Base-by-base conservation (phyloP, 2,329 filamentous ascomycete genomes). In the Botrytis byssoidea region DNA sequence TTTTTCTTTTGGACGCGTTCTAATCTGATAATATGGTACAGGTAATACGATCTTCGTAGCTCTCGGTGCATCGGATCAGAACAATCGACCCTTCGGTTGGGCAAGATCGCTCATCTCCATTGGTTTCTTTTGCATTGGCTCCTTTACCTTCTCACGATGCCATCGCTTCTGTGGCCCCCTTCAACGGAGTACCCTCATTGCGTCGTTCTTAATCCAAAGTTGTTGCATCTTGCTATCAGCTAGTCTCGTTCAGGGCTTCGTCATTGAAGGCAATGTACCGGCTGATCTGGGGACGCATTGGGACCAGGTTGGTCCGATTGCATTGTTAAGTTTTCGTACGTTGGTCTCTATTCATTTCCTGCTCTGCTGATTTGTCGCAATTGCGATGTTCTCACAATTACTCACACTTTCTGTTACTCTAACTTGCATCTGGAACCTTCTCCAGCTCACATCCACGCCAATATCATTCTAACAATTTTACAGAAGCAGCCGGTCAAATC, bases 41-140 rank as follows among this genome's bases (percentile, higher is more conserved):
- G 87, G 91, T 73, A 95, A 95, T 82, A 94, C 93, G 7, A 89
- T 95, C 65, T 95, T 94, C 80, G 85, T 94, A 20, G 93, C 92
- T 20, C 86, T 95, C 2, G 93, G 93, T 6, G 84, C 94, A 32
- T 86, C 89, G 18, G 87, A 88, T 0, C 86, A 89, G 22, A 78
- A 79, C 59, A 83, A 85, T 66, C 72, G 73, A 48, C 84, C 84
- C 22, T 87, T 86, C 32, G 86, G 91, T 65, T 93, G 90, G 90
- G 86, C 92, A 79, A 92, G 93, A 76, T 92, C 92, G 0, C 86
- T 87, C 32, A 87, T 88, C 7, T 94, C 92, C 0, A 90, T 95
- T 32, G 82, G 83, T 32, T 89, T 85, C 76, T 95, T 95, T 83
- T 92, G 90, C 81, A 75, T 91, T 29, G 93, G 93, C 16, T 93